Conservation (phyloP, 768 basidiomycete species). For the Phylloporus rhodoxanthus region DNA sequence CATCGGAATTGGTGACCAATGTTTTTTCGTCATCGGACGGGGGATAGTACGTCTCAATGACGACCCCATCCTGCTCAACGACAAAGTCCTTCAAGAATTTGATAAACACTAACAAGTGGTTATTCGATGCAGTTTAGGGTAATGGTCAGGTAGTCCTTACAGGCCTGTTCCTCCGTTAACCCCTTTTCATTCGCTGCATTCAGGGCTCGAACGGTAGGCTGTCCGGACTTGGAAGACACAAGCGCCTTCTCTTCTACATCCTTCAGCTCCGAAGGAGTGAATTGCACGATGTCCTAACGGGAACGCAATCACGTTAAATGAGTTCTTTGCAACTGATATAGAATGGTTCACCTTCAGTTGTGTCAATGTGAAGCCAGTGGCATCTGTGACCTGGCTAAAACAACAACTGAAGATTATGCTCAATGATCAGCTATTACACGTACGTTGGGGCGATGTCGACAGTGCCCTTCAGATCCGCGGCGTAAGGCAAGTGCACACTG, state of each 20-base stretch:
- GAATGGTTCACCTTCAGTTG: not conserved
- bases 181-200: not conserved
- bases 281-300: not conserved
- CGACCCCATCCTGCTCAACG: not conserved
- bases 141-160: not conserved
- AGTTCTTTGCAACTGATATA: not conserved
- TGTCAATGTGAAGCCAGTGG: not conserved
- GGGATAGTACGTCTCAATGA: not conserved
- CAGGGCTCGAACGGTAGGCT: not conserved
- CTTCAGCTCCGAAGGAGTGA: not conserved
- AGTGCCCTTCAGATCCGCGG: not conserved
- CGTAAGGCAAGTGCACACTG: not conserved
- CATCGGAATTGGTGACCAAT: not conserved
- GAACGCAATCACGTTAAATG: not conserved
- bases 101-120: not conserved
- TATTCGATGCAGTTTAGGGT: not conserved
- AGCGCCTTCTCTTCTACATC: not conserved
- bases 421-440: not conserved
- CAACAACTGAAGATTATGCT: too few relatives aligned
- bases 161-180: not conserved
- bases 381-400: not conserved
- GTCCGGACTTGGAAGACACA: not conserved
- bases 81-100: conserved; percentile 1
- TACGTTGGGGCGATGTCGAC: not conserved
- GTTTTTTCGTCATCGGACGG: not conserved